A percentile compares a stretch with the other conserved stretches of the same genome.
These are phyloP conservation scores for Metschnikowia peoriensis DNA, from an alignment of 805 yeast genomes.

Conservation along the genomic window DNA sequence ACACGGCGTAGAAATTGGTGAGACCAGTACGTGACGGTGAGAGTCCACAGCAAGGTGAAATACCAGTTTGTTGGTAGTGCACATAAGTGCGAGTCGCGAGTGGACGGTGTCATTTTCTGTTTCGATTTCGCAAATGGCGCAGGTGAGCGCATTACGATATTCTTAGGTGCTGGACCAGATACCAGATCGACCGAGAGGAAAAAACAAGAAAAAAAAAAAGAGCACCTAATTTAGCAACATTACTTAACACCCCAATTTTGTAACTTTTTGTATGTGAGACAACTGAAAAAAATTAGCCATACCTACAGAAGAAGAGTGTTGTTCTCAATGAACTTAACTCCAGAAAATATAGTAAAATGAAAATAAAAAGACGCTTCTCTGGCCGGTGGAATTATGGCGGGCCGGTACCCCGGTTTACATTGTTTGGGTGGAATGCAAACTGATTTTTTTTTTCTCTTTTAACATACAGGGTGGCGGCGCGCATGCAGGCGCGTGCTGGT, in stretches of 20 bases:
- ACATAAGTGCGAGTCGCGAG: background rate
- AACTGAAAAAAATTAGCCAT: background rate
- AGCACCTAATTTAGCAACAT: too few species aligned
- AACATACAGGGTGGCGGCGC: background rate
- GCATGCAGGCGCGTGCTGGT: background rate
- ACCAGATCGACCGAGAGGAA: too few species aligned
- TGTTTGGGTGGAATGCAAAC: background rate
- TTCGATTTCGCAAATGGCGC: constrained; percentile 4
- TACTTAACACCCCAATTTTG: too few species aligned
- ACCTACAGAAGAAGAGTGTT: background rate
- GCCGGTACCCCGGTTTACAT: background rate
- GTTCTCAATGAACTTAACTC: too few species aligned
- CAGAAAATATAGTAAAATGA: too few species aligned
- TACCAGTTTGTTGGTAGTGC: background rate
- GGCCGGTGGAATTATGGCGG: background rate
- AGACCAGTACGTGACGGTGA: constrained; percentile 2
- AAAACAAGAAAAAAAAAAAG: too few species aligned
- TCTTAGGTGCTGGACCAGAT: background rate
- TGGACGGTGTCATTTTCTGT: background rate
- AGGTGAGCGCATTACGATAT: background rate
- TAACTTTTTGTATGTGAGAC: too few species aligned
- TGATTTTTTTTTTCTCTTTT: too few species aligned
- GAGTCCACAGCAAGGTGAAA: constrained; percentile 6
- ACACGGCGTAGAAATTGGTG: constrained; percentile 3
- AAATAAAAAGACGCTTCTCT: too few species aligned